phyloP scores from a whole-genome alignment of 495 filamentous ascomycete genomes.

The Friedmanniomyces endolithicus region DNA sequence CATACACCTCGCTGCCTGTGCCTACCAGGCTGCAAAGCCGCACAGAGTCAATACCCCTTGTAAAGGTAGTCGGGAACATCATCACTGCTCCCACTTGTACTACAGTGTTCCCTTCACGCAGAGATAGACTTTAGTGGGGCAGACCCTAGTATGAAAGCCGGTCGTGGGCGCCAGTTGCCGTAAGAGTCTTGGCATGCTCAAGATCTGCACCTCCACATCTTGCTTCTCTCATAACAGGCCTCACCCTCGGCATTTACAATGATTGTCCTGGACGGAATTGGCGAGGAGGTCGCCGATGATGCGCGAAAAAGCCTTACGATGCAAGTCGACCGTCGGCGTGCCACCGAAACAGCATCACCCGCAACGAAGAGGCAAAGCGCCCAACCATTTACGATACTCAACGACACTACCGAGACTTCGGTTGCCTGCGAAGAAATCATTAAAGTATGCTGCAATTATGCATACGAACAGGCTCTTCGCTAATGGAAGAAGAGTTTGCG shows the following conservation, averaged over 20 bases:
- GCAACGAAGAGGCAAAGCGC: not conserved
- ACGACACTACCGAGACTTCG: not conserved
- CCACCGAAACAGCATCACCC: not conserved
- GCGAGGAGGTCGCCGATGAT: not conserved
- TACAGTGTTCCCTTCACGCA: too few species aligned
- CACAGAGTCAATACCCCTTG: too few species aligned
- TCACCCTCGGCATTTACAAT: not conserved
- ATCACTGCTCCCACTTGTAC: too few species aligned
- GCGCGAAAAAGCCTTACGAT: not conserved
- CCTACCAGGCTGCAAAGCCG: too few species aligned
- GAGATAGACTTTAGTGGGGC: too few species aligned
- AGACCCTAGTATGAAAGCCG: not conserved
- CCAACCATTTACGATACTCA: not conserved
- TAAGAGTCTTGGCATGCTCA: not conserved
- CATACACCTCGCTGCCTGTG: too few species aligned
- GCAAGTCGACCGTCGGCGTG: not conserved
- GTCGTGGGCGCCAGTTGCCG: not conserved
- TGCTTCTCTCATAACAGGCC: not conserved
- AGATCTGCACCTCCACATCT: not conserved
- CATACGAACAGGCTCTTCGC: not conserved
- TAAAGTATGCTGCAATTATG: not conserved
- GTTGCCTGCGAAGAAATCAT: not conserved
- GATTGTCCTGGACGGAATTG: not conserved
- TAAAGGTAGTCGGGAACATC: too few species aligned
- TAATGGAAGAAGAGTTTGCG: not conserved